Percentiles rank a stretch among this genome's conserved stretches.
Evolutionary conservation across 768 basidiomycete genomes (phyloP).

Genomic region (Xanthoconium stramineum): DNA sequence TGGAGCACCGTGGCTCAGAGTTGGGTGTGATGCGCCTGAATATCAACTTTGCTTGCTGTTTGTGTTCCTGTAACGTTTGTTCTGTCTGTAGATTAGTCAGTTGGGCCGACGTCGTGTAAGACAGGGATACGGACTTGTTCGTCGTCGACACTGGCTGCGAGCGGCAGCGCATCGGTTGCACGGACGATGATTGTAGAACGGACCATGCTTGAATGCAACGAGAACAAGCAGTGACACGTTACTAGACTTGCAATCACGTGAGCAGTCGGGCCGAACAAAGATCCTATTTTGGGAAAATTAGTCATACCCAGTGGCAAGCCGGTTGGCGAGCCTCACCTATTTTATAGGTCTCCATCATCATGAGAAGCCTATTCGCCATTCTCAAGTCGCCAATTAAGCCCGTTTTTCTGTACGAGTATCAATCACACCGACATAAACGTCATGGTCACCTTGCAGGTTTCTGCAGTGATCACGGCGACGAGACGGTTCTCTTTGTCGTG

Average conservation of each 20-base stretch:
- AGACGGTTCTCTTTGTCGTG: background rate
- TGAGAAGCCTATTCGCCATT: background rate
- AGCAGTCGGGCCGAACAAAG: too few relatives aligned
- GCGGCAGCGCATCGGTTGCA: slow-evolving; percentile 82
- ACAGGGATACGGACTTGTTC: slow-evolving; percentile 64
- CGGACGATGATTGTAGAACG: slow-evolving; percentile 83
- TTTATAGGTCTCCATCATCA: too few relatives aligned
- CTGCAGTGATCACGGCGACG: too few relatives aligned
- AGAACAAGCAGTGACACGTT: slow-evolving; percentile 1
- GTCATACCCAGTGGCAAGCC: too few relatives aligned
- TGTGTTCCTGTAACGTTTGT: slow-evolving; percentile 91
- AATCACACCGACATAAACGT: background rate
- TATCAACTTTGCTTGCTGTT: slow-evolving; percentile 96
- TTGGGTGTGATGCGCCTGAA: slow-evolving; percentile 93
- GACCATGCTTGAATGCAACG: slow-evolving; percentile 53
- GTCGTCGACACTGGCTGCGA: slow-evolving; percentile 96
- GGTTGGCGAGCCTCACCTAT: too few relatives aligned
- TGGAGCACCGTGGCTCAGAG: slow-evolving; percentile 93
- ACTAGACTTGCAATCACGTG: slow-evolving; percentile 11
- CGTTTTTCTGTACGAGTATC: background rate
- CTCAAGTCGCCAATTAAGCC: background rate
- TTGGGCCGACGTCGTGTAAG: background rate
- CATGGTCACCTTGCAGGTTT: background rate
- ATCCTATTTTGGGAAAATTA: too few relatives aligned
- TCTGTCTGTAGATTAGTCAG: slow-evolving; percentile 64